phyloP scores from a whole-genome alignment of 2,329 filamentous ascomycete species.

The Fusarium sambucinum region DNA sequence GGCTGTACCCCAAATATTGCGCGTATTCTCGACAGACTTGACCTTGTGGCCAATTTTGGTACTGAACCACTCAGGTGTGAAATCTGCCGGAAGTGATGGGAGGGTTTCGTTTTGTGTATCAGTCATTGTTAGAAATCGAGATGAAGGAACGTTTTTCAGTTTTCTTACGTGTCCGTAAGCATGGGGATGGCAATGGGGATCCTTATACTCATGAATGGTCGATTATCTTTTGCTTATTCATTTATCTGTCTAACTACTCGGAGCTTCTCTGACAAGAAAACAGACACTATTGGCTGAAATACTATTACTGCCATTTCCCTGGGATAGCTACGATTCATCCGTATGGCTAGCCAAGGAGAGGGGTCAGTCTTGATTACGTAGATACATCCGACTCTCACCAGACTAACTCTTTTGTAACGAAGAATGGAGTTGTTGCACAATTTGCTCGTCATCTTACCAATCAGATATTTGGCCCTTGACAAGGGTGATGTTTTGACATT shows the following conservation, averaged over 20 bases:
- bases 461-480: background rate
- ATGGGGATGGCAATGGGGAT: background rate
- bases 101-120: slow-evolving; percentile 18
- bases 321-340: slow-evolving; percentile 1
- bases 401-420: background rate
- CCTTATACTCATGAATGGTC: background rate
- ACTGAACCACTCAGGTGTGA: slow-evolving; percentile 45
- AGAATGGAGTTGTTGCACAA: background rate
- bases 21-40: slow-evolving; percentile 43
- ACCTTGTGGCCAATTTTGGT: slow-evolving; percentile 38
- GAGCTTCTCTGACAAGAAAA: background rate
- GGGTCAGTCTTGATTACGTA: slow-evolving; percentile 8
- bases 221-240: background rate
- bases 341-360: background rate
- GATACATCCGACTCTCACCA: slow-evolving; percentile 18
- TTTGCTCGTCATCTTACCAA: background rate
- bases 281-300: background rate
- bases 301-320: background rate
- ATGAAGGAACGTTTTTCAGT: background rate
- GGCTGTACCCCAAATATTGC: slow-evolving; percentile 47
- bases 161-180: too few species aligned
- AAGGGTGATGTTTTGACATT: background rate
- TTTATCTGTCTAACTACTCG: background rate
- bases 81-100: slow-evolving; percentile 38
- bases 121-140: slow-evolving; percentile 14